Conservation (phyloP, 2,329 filamentous ascomycete species). For the Beauveria asiatica region DNA sequence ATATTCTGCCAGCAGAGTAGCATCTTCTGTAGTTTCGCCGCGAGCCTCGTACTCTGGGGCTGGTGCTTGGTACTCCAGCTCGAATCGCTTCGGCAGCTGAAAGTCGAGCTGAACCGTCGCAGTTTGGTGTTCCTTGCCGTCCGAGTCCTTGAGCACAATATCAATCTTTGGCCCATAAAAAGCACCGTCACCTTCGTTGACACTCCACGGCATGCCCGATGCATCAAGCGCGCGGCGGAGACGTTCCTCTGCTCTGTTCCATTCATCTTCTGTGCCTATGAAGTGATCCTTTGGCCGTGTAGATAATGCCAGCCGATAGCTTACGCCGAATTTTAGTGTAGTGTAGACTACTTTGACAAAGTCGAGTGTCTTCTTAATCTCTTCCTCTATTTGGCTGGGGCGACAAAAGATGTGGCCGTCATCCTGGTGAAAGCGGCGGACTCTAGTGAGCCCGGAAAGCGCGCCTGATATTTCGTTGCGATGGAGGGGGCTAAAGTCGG, state of each 20-base stretch:
- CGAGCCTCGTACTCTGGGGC: constrained; percentile 53
- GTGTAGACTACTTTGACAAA: constrained; percentile 67
- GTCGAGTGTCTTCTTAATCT: constrained; percentile 64
- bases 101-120: constrained; percentile 88
- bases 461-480: constrained; percentile 79
- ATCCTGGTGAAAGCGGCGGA: constrained; percentile 82
- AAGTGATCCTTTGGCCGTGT: constrained; percentile 69
- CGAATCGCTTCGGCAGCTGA: constrained; percentile 76
- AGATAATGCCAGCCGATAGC: constrained; percentile 69
- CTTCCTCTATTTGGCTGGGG: constrained; percentile 62
- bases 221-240: constrained; percentile 43
- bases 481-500: constrained; percentile 82
- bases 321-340: constrained; percentile 56
- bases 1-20: constrained; percentile 37
- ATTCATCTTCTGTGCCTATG: constrained; percentile 64
- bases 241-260: constrained; percentile 37
- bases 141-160: constrained; percentile 68
- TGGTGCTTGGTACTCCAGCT: constrained; percentile 63
- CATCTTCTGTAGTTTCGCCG: constrained; percentile 41
- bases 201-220: constrained; percentile 62
- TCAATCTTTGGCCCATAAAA: constrained; percentile 94
- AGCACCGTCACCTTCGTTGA: constrained; percentile 76
- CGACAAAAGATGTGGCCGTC: constrained; percentile 88
- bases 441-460: constrained; percentile 71
- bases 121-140: constrained; percentile 81